phyloP scores from a whole-genome alignment of 768 basidiomycete genomes.

The Russula lepida region DNA sequence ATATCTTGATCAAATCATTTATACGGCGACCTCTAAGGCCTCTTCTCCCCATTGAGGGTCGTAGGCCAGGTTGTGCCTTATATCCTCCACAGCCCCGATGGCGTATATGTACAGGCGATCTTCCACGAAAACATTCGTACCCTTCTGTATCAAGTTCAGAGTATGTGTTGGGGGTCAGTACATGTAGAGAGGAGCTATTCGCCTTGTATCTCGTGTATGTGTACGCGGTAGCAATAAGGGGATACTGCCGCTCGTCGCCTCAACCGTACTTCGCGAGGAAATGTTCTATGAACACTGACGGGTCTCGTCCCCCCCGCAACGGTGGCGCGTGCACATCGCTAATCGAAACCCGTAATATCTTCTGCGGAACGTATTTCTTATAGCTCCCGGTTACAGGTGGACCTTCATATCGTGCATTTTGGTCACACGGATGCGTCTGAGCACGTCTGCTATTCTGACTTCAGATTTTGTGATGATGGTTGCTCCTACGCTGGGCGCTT shows the following conservation, averaged over 20 bases:
- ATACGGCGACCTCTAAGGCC: constrained; percentile 12
- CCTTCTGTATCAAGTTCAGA: not conserved
- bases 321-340: not conserved
- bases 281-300: not conserved
- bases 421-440: constrained; percentile 4
- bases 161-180: not conserved
- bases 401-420: not conserved
- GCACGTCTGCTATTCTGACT: constrained; percentile 1
- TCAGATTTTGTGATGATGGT: constrained; percentile 1
- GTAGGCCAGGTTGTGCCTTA: constrained; percentile 1
- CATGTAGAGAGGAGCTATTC: not conserved
- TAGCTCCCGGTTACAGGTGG: not conserved
- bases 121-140: constrained; percentile 3
- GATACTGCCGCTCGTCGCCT: not conserved
- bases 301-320: not conserved
- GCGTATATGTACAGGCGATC: not conserved
- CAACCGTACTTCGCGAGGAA: not conserved
- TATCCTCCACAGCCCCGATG: not conserved
- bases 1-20: constrained; percentile 19
- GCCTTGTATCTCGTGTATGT: not conserved
- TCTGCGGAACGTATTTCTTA: constrained; percentile 6
- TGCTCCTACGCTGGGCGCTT: too few relatives aligned
- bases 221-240: constrained; percentile 3
- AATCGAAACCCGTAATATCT: constrained; percentile 3
- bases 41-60: constrained; percentile 2